These are phyloP conservation scores for Spathaspora sp. DNA, from an alignment of 1,139 yeast genomes.

Conservation along the genomic window DNA sequence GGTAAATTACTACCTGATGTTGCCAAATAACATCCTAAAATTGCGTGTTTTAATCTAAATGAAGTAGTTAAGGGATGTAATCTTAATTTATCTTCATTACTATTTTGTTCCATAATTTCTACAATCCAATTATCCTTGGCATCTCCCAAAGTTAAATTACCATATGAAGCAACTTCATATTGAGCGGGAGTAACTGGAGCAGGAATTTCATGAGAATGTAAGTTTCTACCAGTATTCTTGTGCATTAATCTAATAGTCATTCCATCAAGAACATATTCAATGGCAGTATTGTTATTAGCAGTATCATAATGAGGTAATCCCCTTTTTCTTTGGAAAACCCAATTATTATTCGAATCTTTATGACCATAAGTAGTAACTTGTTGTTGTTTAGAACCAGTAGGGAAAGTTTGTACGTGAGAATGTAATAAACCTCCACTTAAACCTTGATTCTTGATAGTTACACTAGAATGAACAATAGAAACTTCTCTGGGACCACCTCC, in stretches of 20 bases:
- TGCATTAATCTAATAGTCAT: constrained; percentile 78
- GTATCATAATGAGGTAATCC: constrained; percentile 52
- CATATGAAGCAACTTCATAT: constrained; percentile 92
- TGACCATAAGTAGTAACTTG: constrained; percentile 94
- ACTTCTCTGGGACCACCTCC: constrained; percentile 89
- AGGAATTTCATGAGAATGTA: constrained; percentile 80
- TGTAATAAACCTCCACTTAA: constrained; percentile 90
- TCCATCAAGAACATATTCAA: constrained; percentile 68
- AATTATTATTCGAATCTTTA: constrained; percentile 87
- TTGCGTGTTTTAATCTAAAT: constrained; percentile 69
- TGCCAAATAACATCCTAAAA: constrained; percentile 79
- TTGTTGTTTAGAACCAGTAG: constrained; percentile 95
- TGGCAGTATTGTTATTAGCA: constrained; percentile 49
- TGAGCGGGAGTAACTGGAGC: constrained; percentile 77
- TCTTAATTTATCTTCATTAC: constrained; percentile 66
- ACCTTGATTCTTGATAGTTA: constrained; percentile 88
- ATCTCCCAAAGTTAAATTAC: constrained; percentile 85
- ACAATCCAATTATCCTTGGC: constrained; percentile 90
- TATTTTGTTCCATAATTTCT: constrained; percentile 73
- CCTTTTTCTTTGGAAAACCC: constrained; percentile 82
- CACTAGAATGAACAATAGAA: constrained; percentile 70
- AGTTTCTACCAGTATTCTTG: constrained; percentile 78
- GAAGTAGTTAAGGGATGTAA: constrained; percentile 88
- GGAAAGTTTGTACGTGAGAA: constrained; percentile 90
- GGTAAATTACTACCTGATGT: constrained; percentile 82